phyloP scores from a whole-genome alignment of 2,329 filamentous ascomycete species.

The Hymenoscyphus salicellus region DNA sequence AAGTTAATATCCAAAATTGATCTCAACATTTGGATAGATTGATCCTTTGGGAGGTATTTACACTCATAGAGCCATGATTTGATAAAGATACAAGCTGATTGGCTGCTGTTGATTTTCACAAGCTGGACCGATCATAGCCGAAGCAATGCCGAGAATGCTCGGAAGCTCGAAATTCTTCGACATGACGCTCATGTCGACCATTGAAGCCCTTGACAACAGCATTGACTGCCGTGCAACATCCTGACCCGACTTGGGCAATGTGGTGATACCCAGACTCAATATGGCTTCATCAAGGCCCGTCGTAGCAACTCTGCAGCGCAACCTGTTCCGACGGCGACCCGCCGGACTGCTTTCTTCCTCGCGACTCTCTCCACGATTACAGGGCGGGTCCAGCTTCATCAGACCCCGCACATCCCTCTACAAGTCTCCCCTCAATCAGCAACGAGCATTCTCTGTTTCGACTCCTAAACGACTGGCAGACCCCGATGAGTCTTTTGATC shows the following conservation, averaged over 20 bases:
- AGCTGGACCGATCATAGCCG: not conserved
- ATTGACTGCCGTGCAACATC: not conserved
- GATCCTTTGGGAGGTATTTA: too few relatives aligned
- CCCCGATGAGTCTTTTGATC: conserved; percentile 61
- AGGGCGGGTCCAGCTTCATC: conserved; percentile 19
- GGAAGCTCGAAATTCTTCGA: conserved; percentile 1
- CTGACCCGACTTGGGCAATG: conserved; percentile 24
- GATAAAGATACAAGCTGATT: conserved; percentile 4
- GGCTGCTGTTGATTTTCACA: not conserved
- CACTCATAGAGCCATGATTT: not conserved
- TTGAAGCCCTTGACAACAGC: not conserved
- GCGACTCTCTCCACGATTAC: conserved; percentile 22
- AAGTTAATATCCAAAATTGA: too few relatives aligned
- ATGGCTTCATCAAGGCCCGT: conserved; percentile 33
- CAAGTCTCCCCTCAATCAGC: conserved; percentile 24
- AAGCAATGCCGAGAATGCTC: not conserved
- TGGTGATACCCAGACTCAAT: conserved; percentile 27
- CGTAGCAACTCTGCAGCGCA: conserved; percentile 29
- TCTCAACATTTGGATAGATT: too few relatives aligned
- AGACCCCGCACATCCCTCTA: conserved; percentile 23
- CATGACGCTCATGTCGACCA: not conserved
- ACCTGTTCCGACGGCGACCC: conserved; percentile 22
- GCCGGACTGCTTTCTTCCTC: conserved; percentile 18
- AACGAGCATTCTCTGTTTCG: conserved; percentile 45
- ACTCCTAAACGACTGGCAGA: conserved; percentile 41